Evolutionary conservation across 2,329 filamentous ascomycete genomes (phyloP).

Genomic region (Penicillium sp.): DNA sequence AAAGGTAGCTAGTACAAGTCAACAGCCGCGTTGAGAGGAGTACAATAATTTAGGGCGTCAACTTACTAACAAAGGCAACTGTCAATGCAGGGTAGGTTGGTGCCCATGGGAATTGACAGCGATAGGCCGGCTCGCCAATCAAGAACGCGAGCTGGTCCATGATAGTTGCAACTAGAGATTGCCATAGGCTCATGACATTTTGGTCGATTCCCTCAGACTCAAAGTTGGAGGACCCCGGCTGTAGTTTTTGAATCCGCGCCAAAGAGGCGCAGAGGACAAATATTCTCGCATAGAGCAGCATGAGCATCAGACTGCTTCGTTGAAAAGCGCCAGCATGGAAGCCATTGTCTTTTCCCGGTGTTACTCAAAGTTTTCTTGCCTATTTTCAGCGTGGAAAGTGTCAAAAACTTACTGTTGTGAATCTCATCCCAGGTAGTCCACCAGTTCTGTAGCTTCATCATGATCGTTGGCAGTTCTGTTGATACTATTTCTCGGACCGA

Average conservation of each 20-base stretch:
- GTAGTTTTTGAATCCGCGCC: slow-evolving; percentile 45
- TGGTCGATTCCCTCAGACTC: slow-evolving; percentile 31
- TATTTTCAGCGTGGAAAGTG: too few relatives aligned
- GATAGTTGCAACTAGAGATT: slow-evolving; percentile 39
- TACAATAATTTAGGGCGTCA: not conserved
- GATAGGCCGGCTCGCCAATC: slow-evolving; percentile 42
- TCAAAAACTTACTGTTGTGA: slow-evolving; percentile 36
- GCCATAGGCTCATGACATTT: slow-evolving; percentile 39
- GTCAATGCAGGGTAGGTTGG: slow-evolving; percentile 45
- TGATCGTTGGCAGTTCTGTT: slow-evolving; percentile 40
- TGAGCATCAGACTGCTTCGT: slow-evolving; percentile 42
- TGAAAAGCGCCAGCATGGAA: slow-evolving; percentile 46
- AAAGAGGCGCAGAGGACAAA: slow-evolving; percentile 42
- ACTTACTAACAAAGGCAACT: slow-evolving; percentile 46
- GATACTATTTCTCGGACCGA: slow-evolving; percentile 35
- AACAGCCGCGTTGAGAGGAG: not conserved
- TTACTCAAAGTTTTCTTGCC: not conserved
- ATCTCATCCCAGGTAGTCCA: slow-evolving; percentile 46
- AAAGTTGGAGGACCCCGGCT: slow-evolving; percentile 29
- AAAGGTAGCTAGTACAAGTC: slow-evolving; percentile 37
- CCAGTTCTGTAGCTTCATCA: slow-evolving; percentile 41
- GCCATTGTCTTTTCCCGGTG: slow-evolving; percentile 38
- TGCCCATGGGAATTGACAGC: slow-evolving; percentile 43
- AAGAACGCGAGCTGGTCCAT: slow-evolving; percentile 42
- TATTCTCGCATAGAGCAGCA: slow-evolving; percentile 43